These are phyloP conservation scores for Diaporthe velutina DNA, from an alignment of 2,329 filamentous ascomycete species.

Conservation along the genomic window DNA sequence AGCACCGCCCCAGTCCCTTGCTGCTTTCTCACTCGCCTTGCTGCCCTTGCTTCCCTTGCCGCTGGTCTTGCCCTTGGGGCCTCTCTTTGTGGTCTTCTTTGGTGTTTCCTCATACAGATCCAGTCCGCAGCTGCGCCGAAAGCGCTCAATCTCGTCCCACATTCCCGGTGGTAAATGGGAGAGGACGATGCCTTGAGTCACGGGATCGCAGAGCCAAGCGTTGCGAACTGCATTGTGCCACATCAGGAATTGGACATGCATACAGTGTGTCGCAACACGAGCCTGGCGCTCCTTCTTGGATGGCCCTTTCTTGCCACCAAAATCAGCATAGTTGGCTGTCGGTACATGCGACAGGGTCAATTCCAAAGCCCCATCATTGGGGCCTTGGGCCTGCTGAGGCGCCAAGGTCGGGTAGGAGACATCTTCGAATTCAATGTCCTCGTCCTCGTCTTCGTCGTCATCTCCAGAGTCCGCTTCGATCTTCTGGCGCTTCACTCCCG, in stretches of 20 bases:
- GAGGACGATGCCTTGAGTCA: constrained; percentile 81
- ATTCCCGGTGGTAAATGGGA: constrained; percentile 78
- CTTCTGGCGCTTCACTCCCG: constrained; percentile 53
- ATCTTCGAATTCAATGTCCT: constrained; percentile 74
- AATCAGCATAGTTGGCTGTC: constrained; percentile 68
- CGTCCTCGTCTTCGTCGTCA: constrained; percentile 66
- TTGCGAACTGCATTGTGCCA: constrained; percentile 93
- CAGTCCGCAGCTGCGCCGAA: constrained; percentile 77
- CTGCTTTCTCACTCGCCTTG: constrained; percentile 50
- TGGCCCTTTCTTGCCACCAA: constrained; percentile 82
- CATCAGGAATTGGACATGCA: constrained; percentile 89
- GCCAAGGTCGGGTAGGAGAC: constrained; percentile 57
- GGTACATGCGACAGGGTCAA: constrained; percentile 70
- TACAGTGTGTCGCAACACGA: constrained; percentile 82
- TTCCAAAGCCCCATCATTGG: constrained; percentile 76
- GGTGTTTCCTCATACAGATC: constrained; percentile 47
- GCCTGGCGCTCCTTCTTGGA: constrained; percentile 87
- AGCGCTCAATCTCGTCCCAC: constrained; percentile 80
- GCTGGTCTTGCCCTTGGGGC: constrained; percentile 48
- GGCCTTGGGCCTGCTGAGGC: constrained; percentile 55
- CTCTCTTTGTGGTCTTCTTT: constrained; percentile 49
- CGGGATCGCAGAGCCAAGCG: constrained; percentile 82
- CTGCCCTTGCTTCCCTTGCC: constrained; percentile 53
- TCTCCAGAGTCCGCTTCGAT: constrained; percentile 45
- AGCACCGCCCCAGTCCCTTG: constrained; percentile 78